phyloP scores from a whole-genome alignment of 768 basidiomycete species.

The Lactarius akahatsu region DNA sequence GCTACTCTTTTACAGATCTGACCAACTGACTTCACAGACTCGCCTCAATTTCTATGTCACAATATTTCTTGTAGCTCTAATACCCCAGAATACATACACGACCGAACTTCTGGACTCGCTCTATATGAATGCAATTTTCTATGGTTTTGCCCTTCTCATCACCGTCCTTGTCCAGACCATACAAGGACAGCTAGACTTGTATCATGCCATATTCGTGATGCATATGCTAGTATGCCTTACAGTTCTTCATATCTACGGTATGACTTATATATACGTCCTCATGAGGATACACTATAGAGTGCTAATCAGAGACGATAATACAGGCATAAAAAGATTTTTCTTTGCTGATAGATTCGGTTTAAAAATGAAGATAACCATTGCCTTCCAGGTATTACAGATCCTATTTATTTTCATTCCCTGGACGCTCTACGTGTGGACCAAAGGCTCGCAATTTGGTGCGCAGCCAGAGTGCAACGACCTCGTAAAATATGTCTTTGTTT shows the following conservation, averaged over 20 bases:
- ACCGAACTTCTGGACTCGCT: not conserved
- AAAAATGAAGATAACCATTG: not conserved
- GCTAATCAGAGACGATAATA: not conserved
- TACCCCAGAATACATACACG: not conserved
- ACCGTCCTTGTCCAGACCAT: not conserved
- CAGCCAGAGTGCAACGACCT: constrained; percentile 7
- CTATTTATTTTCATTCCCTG: not conserved
- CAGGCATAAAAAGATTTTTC: not conserved
- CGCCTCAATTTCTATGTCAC: constrained; percentile 5
- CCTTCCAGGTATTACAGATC: not conserved
- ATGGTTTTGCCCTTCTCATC: not conserved
- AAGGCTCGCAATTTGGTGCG: not conserved
- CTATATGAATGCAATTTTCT: not conserved
- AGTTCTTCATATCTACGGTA: not conserved
- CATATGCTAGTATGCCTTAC: not conserved
- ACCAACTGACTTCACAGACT: not conserved
- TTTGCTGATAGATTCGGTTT: not conserved
- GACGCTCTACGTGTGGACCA: not conserved
- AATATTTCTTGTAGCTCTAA: not conserved
- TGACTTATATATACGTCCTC: not conserved
- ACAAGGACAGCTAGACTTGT: constrained; percentile 1
- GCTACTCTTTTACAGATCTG: not conserved
- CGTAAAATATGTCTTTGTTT: not conserved
- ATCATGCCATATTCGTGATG: constrained; percentile 5
- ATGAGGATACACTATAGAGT: not conserved